Base-by-base conservation (phyloP, 768 basidiomycete species). In the Boletus pseudo-olivaceus region DNA sequence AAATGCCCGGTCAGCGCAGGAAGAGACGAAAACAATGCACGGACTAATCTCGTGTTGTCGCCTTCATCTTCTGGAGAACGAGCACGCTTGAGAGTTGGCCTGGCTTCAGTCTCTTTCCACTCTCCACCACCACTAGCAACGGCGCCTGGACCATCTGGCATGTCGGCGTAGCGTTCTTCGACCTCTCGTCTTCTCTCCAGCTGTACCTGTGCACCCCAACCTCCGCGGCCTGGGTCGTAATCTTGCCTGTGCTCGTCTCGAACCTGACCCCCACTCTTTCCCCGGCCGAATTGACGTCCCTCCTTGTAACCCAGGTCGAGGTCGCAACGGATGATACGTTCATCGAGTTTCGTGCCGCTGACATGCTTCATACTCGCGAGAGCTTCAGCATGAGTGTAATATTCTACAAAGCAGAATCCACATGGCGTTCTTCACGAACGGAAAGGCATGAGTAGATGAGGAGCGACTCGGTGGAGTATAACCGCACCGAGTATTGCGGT, bases 271-370 rank as follows among this genome's bases (percentile, higher is more conserved):
- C 97, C 97, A 60, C 92, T 95, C 72, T 95, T 98, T 27, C 97
- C 97, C 56, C 97, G 78, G 30, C 97, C 97, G 58, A 98, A 99
- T 72, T 99, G 97, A 57, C 97, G 78, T 14, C 96, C 96, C 67
- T 99, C 97, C 66, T 85, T 85, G 73, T 98, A 99, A 7, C 97
- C 97, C 27, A 94, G 78, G 76, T 99, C 97, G 66, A 99, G 76
- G 76, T 99, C 97, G 66, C 95, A 98, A 44, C 97, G 89, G 58
- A 99, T 96, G 62, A 99, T 92, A 33, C 97, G 89, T 73, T 99
- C 97, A 72, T 99, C 97, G 20, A 99, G 84, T 75, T 98, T 98
- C 34, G 95, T 94, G n/a, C 96, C 97, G 47, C 90, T 93, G 63
- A 98, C 83, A 70, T 97, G 95, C 45, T 88, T 85, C 82, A 98